A percentile compares a stretch with the other conserved stretches of the same genome.
Conservation (phyloP, 176 grass and related monocot genomes). For the Hsuehochloa calcarea region DNA sequence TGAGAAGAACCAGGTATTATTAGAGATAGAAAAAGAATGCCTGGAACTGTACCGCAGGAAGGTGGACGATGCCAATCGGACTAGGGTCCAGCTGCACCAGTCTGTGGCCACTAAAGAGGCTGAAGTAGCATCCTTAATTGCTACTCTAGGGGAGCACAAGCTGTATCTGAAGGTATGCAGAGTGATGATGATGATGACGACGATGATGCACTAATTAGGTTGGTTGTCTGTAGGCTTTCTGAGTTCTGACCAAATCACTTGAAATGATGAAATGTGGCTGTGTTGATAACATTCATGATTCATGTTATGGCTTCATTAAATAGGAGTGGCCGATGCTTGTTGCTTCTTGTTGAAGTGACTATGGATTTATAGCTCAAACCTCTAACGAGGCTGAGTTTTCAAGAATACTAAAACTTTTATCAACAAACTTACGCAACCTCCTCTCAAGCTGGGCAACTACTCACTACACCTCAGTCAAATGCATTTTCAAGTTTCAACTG, state of each 20-base stretch:
- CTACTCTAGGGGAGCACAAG: slow-evolving; percentile 77
- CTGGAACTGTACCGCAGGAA: slow-evolving; percentile 76
- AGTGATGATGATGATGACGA: slow-evolving; percentile 9
- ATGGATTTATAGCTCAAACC: slow-evolving; percentile 14
- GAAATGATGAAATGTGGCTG: slow-evolving; percentile 18
- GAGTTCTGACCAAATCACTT: slow-evolving; percentile 1
- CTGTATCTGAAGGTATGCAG: slow-evolving; percentile 64
- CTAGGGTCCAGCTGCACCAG: slow-evolving; percentile 83
- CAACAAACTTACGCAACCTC: background rate
- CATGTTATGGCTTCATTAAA: background rate
- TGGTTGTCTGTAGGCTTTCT: slow-evolving; percentile 22
- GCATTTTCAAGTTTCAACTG: background rate
- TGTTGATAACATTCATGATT: slow-evolving; percentile 16
- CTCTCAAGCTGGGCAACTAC: background rate
- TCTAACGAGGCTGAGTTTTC: background rate
- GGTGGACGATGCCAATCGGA: slow-evolving; percentile 74
- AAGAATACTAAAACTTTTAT: background rate
- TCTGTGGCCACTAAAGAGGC: slow-evolving; percentile 85
- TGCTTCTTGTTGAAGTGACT: slow-evolving; percentile 18
- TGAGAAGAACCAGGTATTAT: slow-evolving; percentile 63
- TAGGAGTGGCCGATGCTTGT: background rate
- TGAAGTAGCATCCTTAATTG: slow-evolving; percentile 77
- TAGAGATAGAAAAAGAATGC: slow-evolving; percentile 85
- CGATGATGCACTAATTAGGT: slow-evolving; percentile 34
- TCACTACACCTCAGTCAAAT: background rate